A percentile compares a stretch with the other conserved stretches of the same genome.
These are phyloP conservation scores for Harrya chromipes DNA, from an alignment of 768 basidiomycete species.

Conservation along the genomic window DNA sequence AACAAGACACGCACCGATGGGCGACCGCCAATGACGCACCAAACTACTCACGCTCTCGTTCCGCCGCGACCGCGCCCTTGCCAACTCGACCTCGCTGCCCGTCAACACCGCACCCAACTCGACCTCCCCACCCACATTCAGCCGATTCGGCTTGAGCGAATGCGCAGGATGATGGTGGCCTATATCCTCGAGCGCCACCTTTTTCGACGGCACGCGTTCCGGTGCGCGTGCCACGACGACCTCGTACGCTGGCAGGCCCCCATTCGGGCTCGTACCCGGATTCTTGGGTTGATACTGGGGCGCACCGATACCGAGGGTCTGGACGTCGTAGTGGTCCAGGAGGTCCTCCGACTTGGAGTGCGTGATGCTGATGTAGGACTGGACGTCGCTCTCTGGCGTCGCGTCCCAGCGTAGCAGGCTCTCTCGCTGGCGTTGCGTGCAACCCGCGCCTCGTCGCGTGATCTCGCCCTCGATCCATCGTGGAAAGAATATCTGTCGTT, in stretches of 20 bases:
- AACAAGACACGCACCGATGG: slow-evolving; percentile 49
- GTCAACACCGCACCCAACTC: slow-evolving; percentile 17
- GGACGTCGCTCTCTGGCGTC: neutral
- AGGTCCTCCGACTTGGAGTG: slow-evolving; percentile 2
- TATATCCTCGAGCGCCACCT: slow-evolving; percentile 35
- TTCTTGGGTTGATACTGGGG: too few relatives aligned
- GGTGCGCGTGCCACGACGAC: slow-evolving; percentile 20
- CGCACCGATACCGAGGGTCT: too few relatives aligned
- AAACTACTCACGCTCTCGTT: slow-evolving; percentile 43
- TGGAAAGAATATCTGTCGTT: slow-evolving; percentile 74
- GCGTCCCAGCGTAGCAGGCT: neutral
- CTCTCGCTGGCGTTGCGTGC: slow-evolving; percentile 18
- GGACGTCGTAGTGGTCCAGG: neutral
- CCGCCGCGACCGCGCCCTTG: slow-evolving; percentile 36
- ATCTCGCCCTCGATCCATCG: slow-evolving; percentile 71
- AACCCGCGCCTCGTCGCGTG: slow-evolving; percentile 34
- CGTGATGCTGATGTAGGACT: slow-evolving; percentile 15
- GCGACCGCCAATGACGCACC: slow-evolving; percentile 65
- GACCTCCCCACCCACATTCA: slow-evolving; percentile 19
- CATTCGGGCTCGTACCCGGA: neutral
- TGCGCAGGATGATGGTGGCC: too few relatives aligned
- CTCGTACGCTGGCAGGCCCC: slow-evolving; percentile 27
- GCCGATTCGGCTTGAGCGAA: slow-evolving; percentile 23
- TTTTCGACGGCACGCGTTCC: neutral
- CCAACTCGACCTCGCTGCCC: slow-evolving; percentile 44